Conservation (phyloP, 2,329 filamentous ascomycete species). For the Colletotrichum navitas region DNA sequence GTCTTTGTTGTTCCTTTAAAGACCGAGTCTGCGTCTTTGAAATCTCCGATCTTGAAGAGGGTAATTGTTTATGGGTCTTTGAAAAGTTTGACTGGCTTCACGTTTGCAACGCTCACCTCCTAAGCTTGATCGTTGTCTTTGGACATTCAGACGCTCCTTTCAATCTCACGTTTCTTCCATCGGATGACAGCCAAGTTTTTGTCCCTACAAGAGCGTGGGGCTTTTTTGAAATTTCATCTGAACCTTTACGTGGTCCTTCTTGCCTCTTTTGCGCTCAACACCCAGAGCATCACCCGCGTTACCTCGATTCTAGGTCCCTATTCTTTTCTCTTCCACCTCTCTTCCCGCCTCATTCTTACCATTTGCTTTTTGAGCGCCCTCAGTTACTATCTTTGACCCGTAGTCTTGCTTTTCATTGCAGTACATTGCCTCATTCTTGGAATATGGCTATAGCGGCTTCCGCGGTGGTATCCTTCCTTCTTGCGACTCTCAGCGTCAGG, state of each 20-base stretch:
- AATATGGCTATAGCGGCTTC: conserved; percentile 15
- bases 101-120: not conserved
- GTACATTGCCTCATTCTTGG: not conserved
- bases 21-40: not conserved
- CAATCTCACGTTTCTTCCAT: not conserved
- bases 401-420: not conserved
- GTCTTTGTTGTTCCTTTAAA: not conserved
- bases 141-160: not conserved
- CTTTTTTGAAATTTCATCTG: not conserved
- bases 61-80: no score
- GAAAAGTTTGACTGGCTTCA: not conserved
- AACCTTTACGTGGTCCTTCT: not conserved
- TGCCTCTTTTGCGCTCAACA: not conserved
- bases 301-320: not conserved
- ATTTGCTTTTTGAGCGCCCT: not conserved
- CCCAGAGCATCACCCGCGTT: not conserved
- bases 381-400: not conserved
- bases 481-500: conserved; percentile 9
- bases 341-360: not conserved
- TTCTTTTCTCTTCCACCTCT: not conserved
- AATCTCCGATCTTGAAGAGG: no score
- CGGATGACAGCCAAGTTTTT: not conserved
- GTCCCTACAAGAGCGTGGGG: not conserved
- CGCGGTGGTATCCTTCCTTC: conserved; percentile 6
- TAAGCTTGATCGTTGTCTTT: not conserved